Percentiles rank a stretch among this genome's conserved stretches.
These are phyloP conservation scores for Cicer bijugum DNA, from an alignment of 306 rosid genomes.

Conservation along the genomic window DNA sequence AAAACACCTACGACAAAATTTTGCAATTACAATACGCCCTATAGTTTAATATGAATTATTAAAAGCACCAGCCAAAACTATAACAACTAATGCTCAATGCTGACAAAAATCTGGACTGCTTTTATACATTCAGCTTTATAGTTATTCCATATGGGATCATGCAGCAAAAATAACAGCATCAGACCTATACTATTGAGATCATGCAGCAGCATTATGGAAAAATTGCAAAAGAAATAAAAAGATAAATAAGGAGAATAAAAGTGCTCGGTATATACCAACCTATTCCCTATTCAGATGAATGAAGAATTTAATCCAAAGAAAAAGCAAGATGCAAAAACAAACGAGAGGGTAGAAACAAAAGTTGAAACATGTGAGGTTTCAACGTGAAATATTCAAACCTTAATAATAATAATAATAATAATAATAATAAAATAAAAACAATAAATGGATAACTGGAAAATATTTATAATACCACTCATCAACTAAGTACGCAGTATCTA, in stretches of 20 bases:
- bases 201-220: neutral
- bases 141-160: slow-evolving; percentile 12
- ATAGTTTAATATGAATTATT: neutral
- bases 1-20: neutral
- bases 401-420: neutral
- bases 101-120: neutral
- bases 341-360: neutral
- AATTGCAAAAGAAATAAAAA: neutral
- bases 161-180: neutral
- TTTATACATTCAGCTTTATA: neutral
- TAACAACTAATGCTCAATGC: neutral
- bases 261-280: neutral
- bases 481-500: slow-evolving; percentile 12
- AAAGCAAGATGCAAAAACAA: neutral
- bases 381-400: slow-evolving; percentile 23
- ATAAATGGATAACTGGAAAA: neutral
- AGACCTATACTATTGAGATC: neutral
- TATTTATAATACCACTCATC: neutral
- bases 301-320: neutral
- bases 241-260: neutral
- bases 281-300: slow-evolving; percentile 3
- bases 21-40: slow-evolving; percentile 16
- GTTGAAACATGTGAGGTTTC: neutral
- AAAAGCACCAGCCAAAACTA: slow-evolving; percentile 14
- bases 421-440: neutral